A percentile compares a stretch with the other conserved stretches of the same genome.
Evolutionary conservation across 163 green algal genomes (phyloP).

Genomic region (Chlorella variabilis): DNA sequence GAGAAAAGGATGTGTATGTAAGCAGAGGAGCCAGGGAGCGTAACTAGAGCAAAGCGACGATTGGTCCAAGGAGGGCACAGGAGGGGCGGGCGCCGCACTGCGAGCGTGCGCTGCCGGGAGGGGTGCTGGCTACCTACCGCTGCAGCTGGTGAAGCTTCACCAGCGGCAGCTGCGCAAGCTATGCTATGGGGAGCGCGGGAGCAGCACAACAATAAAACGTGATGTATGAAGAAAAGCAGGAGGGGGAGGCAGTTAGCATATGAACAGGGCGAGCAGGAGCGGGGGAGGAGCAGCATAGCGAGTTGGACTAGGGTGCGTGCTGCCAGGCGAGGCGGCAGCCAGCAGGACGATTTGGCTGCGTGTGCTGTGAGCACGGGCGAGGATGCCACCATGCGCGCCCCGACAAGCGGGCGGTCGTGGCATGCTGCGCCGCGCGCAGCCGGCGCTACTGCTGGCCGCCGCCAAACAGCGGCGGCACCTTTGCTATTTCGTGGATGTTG

Average conservation of each 20-base stretch:
- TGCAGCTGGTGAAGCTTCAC: background rate
- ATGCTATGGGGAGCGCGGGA: background rate
- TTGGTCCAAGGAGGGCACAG: too few species aligned
- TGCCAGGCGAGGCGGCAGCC: too few species aligned
- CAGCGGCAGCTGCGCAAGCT: background rate
- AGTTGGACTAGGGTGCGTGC: background rate
- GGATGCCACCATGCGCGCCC: background rate
- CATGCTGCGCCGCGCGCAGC: background rate
- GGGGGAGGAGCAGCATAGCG: too few species aligned
- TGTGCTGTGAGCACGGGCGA: background rate
- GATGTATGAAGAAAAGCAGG: too few species aligned
- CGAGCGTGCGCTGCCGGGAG: too few species aligned
- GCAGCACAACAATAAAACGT: background rate
- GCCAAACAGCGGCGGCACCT: conserved; percentile 18
- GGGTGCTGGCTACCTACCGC: background rate
- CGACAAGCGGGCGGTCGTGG: background rate
- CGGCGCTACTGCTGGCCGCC: background rate
- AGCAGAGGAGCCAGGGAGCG: background rate
- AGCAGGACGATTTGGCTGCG: too few species aligned
- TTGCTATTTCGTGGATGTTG: conserved; percentile 6
- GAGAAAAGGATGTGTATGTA: too few species aligned
- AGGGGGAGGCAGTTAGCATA: too few species aligned
- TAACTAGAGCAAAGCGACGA: background rate
- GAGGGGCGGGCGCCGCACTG: too few species aligned
- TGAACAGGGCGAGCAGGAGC: background rate